Evolutionary conservation across 169 alveolate species (phyloP).

Genomic region (Eimeria acervulina): DNA sequence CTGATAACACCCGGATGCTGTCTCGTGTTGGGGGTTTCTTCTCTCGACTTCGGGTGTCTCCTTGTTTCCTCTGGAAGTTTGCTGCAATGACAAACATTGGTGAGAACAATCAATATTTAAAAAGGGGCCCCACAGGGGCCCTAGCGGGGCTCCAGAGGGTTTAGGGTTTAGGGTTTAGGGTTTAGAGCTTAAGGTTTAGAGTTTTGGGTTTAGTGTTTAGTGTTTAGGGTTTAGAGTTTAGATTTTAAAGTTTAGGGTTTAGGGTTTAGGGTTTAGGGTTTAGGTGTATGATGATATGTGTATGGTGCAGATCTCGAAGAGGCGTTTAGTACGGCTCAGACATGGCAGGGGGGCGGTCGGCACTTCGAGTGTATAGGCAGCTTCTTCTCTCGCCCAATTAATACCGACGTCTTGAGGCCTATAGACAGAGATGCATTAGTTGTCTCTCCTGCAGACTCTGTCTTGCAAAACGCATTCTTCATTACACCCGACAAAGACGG

Average conservation of each 20-base stretch:
- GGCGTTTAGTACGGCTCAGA: constrained; percentile 10
- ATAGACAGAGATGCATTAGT: neutral
- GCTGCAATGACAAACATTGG: constrained; percentile 45
- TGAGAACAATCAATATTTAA: neutral
- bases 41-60: constrained; percentile 1
- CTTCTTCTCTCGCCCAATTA: constrained; percentile 66
- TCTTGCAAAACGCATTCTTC: constrained; percentile 38
- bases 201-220: no score
- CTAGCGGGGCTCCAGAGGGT: no score
- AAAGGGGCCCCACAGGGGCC: no score
- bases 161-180: no score
- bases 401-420: constrained; percentile 30
- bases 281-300: no score
- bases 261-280: no score
- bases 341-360: neutral
- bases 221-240: no score
- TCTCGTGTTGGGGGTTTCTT: neutral
- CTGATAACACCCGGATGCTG: neutral
- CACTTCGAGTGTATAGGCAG: neutral
- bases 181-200: no score
- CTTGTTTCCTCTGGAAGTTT: constrained; percentile 15
- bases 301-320: no score
- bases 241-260: no score
- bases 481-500: constrained; percentile 48
- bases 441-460: constrained; percentile 71